Conservation (phyloP, 225 moss, liverwort and hornwort species). For the Pleurozium schreberi region DNA sequence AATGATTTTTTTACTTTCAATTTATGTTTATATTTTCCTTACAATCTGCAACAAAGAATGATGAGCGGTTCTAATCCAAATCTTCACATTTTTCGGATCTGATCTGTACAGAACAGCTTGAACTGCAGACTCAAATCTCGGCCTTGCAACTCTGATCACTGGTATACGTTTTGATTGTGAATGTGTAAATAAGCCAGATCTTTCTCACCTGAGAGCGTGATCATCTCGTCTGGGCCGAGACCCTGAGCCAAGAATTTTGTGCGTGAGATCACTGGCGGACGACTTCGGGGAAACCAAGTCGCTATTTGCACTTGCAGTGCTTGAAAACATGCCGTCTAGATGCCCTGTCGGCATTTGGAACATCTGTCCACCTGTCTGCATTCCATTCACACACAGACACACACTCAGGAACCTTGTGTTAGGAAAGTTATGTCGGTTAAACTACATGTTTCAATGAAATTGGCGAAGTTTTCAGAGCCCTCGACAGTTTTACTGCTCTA, state of each 20-base stretch:
- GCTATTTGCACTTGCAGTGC: neutral
- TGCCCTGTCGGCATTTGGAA: constrained; percentile 42
- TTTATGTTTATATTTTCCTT: neutral
- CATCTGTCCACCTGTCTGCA: constrained; percentile 26
- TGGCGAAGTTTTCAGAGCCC: neutral
- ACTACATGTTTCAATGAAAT: neutral
- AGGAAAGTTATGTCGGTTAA: neutral
- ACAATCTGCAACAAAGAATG: no score
- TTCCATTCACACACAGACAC: neutral
- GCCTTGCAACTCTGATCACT: neutral
- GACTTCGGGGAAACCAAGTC: constrained; percentile 15
- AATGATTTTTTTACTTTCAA: neutral
- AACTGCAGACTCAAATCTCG: neutral
- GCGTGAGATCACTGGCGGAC: constrained; percentile 18
- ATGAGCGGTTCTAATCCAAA: neutral
- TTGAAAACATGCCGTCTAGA: constrained; percentile 27
- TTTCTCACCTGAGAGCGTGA: constrained; percentile 36
- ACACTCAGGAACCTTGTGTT: neutral
- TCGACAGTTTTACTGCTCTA: no score
- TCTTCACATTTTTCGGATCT: neutral
- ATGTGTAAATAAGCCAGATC: neutral
- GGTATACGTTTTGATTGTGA: neutral
- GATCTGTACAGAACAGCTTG: neutral
- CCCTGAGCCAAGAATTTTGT: constrained; percentile 25
- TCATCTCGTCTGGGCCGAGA: constrained; percentile 47